phyloP scores from a whole-genome alignment of 164 flowering plant species.

The Piper longum region DNA sequence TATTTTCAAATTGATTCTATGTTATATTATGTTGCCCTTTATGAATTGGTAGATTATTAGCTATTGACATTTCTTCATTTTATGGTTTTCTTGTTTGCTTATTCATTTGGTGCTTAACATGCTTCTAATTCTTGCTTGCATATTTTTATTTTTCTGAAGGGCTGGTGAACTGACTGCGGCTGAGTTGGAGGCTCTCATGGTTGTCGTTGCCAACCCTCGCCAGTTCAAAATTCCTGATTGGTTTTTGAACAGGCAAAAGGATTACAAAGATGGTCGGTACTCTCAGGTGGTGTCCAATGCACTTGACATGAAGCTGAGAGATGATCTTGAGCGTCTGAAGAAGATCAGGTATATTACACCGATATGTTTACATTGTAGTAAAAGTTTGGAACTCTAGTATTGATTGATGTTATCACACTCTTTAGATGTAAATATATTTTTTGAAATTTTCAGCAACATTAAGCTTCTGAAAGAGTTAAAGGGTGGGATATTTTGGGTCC shows the following conservation, averaged over 20 bases:
- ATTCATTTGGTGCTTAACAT: too few relatives aligned
- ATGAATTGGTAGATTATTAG: neutral
- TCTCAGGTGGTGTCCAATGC: conserved; percentile 72
- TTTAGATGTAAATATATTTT: too few relatives aligned
- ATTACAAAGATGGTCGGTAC: conserved; percentile 59
- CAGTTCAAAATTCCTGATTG: conserved; percentile 15
- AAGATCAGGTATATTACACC: conserved; percentile 9
- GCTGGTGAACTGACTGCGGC: conserved; percentile 65
- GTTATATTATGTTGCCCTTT: neutral
- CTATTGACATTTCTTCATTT: neutral
- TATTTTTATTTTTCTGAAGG: conserved; percentile 8
- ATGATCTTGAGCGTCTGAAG: conserved; percentile 70
- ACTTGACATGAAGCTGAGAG: conserved; percentile 76
- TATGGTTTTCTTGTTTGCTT: too few relatives aligned
- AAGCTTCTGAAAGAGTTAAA: too few relatives aligned
- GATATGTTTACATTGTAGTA: neutral
- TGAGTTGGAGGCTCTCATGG: conserved; percentile 63
- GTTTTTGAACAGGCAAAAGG: conserved; percentile 17
- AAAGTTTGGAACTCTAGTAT: too few relatives aligned
- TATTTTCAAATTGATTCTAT: neutral
- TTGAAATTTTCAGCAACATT: too few relatives aligned
- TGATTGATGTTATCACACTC: too few relatives aligned
- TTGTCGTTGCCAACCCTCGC: conserved; percentile 49
- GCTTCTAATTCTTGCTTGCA: too few relatives aligned
- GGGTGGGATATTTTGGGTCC: too few relatives aligned